Evolutionary conservation across 345 rosid species (phyloP).

Genomic region (Combretum micranthum): DNA sequence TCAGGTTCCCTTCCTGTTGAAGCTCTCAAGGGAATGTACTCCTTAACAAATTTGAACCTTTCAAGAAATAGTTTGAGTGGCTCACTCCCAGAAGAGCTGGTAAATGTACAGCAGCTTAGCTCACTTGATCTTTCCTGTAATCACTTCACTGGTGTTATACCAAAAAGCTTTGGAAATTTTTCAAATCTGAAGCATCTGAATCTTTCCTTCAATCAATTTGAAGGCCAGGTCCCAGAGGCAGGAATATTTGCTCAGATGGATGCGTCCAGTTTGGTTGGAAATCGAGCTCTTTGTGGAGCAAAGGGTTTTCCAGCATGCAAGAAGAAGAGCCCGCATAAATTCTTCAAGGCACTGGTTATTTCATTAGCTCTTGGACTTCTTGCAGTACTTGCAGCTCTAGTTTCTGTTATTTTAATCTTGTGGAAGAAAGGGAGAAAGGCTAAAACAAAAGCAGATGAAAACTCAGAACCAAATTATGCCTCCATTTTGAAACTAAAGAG

Average conservation of each 20-base stretch:
- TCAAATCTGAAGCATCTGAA: conserved; percentile 53
- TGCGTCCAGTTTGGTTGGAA: conserved; percentile 46
- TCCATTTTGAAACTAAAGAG: conserved; percentile 47
- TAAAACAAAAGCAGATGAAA: conserved; percentile 20
- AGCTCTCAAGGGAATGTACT: conserved; percentile 31
- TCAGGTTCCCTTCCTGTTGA: conserved; percentile 45
- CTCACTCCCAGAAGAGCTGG: conserved; percentile 38
- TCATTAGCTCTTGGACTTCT: conserved; percentile 39
- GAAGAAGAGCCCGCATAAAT: conserved; percentile 27
- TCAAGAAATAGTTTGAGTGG: conserved; percentile 60
- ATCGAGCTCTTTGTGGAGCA: conserved; percentile 62
- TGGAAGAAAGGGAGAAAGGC: conserved; percentile 13
- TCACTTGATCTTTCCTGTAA: conserved; percentile 64
- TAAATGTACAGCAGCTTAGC: conserved; percentile 38
- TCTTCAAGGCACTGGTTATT: conserved; percentile 31
- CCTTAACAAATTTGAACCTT: conserved; percentile 50
- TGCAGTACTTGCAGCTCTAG: conserved; percentile 24
- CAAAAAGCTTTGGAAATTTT: conserved; percentile 43
- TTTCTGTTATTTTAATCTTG: conserved; percentile 24
- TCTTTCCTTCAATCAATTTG: conserved; percentile 63
- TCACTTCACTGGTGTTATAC: conserved; percentile 54
- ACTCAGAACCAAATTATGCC: conserved; percentile 33
- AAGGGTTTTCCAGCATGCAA: conserved; percentile 35
- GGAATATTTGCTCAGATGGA: conserved; percentile 55
- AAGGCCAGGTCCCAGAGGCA: conserved; percentile 59